phyloP scores from a whole-genome alignment of 2,329 filamentous ascomycete genomes.

The Hyphodiscus sp. region DNA sequence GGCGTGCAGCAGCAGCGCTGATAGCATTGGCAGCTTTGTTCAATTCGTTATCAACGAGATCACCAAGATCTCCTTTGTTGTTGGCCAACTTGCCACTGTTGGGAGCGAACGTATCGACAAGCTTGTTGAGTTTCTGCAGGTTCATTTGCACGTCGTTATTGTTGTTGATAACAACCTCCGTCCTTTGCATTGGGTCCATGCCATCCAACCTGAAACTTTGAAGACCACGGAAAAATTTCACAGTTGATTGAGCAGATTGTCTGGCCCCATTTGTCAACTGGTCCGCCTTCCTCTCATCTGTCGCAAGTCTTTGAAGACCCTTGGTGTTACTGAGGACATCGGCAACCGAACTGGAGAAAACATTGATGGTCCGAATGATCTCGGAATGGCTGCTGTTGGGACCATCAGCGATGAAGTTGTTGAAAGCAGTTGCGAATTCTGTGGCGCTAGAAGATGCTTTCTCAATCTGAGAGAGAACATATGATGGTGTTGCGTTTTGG shows the following conservation, averaged over 20 bases:
- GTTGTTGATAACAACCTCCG: constrained; percentile 93
- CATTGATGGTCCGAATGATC: constrained; percentile 86
- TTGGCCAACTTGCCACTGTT: constrained; percentile 75
- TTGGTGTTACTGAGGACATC: constrained; percentile 97
- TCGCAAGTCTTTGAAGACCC: constrained; percentile 84
- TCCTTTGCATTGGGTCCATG: constrained; percentile 85
- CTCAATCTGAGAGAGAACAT: constrained; percentile 93
- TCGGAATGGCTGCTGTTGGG: constrained; percentile 85
- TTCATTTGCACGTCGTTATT: constrained; percentile 95
- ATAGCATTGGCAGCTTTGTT: constrained; percentile 94
- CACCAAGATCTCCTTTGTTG: constrained; percentile 78
- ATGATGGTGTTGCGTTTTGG: constrained; percentile 91
- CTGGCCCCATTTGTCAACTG: constrained; percentile 76
- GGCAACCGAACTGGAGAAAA: constrained; percentile 83
- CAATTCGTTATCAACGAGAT: constrained; percentile 86
- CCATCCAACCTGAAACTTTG: constrained; percentile 92
- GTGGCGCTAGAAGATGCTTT: constrained; percentile 92
- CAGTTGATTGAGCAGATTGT: constrained; percentile 76
- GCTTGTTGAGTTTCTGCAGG: constrained; percentile 85
- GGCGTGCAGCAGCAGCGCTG: constrained; percentile 79
- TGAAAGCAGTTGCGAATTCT: constrained; percentile 96
- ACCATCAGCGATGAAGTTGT: constrained; percentile 96
- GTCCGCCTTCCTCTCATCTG: constrained; percentile 91
- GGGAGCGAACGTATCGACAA: constrained; percentile 86
- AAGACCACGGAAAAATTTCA: constrained; percentile 90